Evolutionary conservation across 2,329 filamentous ascomycete genomes (phyloP).

Genomic region (Hypoxylon sp.): DNA sequence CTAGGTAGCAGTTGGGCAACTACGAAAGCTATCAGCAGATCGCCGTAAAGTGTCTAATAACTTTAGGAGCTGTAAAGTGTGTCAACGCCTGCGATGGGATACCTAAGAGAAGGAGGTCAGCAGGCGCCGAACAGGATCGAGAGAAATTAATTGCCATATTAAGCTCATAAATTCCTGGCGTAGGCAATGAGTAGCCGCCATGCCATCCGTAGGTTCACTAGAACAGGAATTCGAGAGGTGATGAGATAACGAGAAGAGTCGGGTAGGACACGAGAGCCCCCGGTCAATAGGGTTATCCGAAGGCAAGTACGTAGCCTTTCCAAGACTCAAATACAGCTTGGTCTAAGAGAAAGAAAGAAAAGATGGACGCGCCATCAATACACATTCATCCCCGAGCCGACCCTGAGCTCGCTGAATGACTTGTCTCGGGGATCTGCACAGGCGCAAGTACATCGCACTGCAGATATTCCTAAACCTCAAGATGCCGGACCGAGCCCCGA

Average conservation of each 20-base stretch:
- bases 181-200: background rate
- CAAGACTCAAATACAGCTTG: background rate
- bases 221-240: background rate
- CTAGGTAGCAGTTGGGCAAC: background rate
- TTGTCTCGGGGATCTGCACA: background rate
- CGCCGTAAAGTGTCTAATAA: background rate
- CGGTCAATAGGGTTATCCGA: background rate
- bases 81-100: background rate
- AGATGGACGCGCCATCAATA: background rate
- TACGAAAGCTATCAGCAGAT: background rate
- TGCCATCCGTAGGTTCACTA: background rate
- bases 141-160: background rate
- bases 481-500: background rate
- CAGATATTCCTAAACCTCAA: background rate
- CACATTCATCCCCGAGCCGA: background rate
- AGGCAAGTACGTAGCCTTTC: background rate
- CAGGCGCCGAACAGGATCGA: background rate
- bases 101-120: background rate
- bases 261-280: background rate
- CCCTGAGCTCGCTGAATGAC: background rate
- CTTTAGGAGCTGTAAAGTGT: background rate
- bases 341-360: background rate
- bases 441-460: background rate
- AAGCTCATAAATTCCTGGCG: background rate
- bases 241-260: background rate